Conservation (phyloP, 768 basidiomycete species). For the Macrolepiota dolichaula region DNA sequence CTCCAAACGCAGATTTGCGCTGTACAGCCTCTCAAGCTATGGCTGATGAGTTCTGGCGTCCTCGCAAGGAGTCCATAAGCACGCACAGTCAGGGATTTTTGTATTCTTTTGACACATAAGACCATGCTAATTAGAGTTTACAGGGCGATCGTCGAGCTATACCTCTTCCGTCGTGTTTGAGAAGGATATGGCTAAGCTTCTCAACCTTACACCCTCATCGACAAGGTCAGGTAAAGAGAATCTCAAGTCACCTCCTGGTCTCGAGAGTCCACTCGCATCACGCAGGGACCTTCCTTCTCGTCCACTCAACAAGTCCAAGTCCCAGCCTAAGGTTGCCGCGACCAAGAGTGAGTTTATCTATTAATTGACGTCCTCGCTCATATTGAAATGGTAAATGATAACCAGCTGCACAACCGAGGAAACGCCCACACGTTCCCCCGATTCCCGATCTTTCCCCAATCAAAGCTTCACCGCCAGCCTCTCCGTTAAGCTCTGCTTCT, state of each 20-base stretch:
- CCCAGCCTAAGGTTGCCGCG: slow-evolving; percentile 39
- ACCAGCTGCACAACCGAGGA: slow-evolving; percentile 30
- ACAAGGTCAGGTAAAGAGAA: slow-evolving; percentile 29
- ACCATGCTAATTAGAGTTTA: slow-evolving; percentile 1
- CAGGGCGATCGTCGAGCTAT: slow-evolving; percentile 48
- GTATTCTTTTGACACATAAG: background rate
- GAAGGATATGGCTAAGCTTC: slow-evolving; percentile 41
- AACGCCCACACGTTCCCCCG: slow-evolving; percentile 31
- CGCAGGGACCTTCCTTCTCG: slow-evolving; percentile 14
- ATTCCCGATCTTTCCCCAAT: slow-evolving; percentile 45
- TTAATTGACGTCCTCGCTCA: background rate
- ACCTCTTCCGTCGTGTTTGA: slow-evolving; percentile 47
- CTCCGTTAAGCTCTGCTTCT: slow-evolving; percentile 29
- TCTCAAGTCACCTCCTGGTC: slow-evolving; percentile 31
- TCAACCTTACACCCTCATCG: slow-evolving; percentile 30
- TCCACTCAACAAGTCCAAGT: slow-evolving; percentile 35
- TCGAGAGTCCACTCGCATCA: slow-evolving; percentile 20
- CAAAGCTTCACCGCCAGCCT: slow-evolving; percentile 47
- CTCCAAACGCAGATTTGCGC: slow-evolving; percentile 78
- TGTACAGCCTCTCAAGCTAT: slow-evolving; percentile 68
- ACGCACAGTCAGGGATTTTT: slow-evolving; percentile 38
- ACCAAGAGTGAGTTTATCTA: slow-evolving; percentile 30
- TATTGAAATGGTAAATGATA: background rate
- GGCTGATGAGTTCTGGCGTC: slow-evolving; percentile 64
- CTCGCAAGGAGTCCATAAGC: slow-evolving; percentile 22